Evolutionary conservation across 768 basidiomycete genomes (phyloP), one percentile per base, ranked within the genome.

Genomic region (Mycena capillaripes): DNA sequence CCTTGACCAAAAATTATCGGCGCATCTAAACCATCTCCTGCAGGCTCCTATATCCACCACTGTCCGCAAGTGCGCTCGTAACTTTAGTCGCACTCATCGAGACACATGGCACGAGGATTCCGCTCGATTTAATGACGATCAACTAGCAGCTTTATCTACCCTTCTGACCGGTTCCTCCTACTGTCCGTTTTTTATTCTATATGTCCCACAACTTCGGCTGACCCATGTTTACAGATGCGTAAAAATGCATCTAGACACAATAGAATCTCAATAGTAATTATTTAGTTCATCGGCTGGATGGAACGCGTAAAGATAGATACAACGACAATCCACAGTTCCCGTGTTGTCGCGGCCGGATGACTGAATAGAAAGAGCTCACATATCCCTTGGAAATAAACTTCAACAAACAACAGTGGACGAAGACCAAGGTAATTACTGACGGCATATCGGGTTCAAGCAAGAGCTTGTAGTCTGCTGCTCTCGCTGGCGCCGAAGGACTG

Each of bases 81-180:
- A 90, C 74, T 95, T 94, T 83, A 93, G 92, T 81, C 90, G 89
- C 81, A 95, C 93, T 7, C 93, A 95, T 78, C 92, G 93, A 79
- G 95, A 96, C 82, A 95, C 94, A 17, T 96, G 95, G 95, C 92
- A 94, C 73, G 93, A 94, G 82, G 96, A 97, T 81, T 91, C 91
- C 66, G 92, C 93, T 79, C 89, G 91, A 63, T 98, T 98, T 81
- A 88, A 92, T 29, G 93, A 96, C 60, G 94, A 97, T 69, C 95
- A 97, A 81, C 84, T 96, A 25, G 88, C 89, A 21, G 91, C 93
- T 11, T 84, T 97, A 76, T 95, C 93, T 8, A 94, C 93, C n/a
- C 85, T 96, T 66, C 84, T 97, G 30, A 93, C 93, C 19, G 96
- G 96, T 21, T 95, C 94, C 23, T 93, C 93, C 17, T 95, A 95